Evolutionary conservation across 768 basidiomycete species (phyloP).

Genomic region (Lentinula sp.): DNA sequence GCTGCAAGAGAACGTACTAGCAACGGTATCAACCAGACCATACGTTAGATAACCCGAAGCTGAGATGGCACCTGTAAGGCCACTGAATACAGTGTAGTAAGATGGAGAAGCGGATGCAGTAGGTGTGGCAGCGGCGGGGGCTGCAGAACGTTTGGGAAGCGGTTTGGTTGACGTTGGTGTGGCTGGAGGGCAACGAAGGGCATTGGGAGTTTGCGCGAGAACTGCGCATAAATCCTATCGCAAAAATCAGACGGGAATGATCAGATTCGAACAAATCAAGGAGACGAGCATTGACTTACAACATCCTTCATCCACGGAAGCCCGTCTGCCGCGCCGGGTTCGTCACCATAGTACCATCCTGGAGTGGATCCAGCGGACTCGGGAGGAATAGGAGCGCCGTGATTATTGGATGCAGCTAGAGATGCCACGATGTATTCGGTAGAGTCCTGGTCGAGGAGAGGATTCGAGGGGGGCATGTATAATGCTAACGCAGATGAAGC

Average conservation of each 20-base stretch:
- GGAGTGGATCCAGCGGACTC: constrained; percentile 23
- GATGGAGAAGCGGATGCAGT: constrained; percentile 15
- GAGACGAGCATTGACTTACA: background rate
- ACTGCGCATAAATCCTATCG: constrained; percentile 16
- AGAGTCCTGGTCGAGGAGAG: background rate
- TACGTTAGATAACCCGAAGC: constrained; percentile 28
- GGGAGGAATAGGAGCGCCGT: constrained; percentile 27
- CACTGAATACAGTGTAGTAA: constrained; percentile 20
- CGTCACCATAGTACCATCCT: constrained; percentile 32
- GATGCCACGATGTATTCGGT: background rate
- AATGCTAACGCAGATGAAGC: background rate
- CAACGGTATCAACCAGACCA: constrained; percentile 27
- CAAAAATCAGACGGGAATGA: background rate
- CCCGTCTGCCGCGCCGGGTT: background rate
- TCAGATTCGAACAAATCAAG: background rate
- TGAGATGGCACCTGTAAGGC: constrained; percentile 24
- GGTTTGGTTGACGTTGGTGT: background rate
- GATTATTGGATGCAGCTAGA: constrained; percentile 18
- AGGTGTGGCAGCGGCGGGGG: constrained; percentile 12
- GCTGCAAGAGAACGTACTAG: constrained; percentile 10
- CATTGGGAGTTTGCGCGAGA: constrained; percentile 17
- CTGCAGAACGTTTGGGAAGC: background rate
- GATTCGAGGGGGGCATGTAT: background rate
- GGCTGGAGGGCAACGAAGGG: constrained; percentile 18
- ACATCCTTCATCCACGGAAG: constrained; percentile 1